Percentiles rank a stretch among this genome's conserved stretches.
Evolutionary conservation across 2,329 filamentous ascomycete species (phyloP).

Genomic region (Ceratocystis albifundus): DNA sequence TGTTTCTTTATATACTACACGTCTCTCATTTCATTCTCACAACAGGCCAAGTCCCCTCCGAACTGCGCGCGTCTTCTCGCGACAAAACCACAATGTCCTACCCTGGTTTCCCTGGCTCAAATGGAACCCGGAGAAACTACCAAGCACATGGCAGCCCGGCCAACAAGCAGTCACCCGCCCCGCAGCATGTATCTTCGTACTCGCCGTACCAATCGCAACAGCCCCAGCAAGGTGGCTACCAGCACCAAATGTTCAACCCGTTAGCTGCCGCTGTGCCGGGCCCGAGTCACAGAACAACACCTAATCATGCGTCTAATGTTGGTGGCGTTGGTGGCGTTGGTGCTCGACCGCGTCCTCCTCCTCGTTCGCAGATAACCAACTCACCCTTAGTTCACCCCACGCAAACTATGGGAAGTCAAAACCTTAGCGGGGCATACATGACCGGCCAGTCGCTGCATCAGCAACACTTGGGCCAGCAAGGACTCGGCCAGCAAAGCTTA

Average conservation of each 20-base stretch:
- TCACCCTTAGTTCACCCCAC: constrained; percentile 26
- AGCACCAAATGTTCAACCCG: constrained; percentile 43
- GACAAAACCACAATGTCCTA: constrained; percentile 5
- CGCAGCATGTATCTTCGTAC: constrained; percentile 45
- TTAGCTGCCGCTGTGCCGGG: constrained; percentile 40
- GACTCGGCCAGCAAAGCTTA: constrained; percentile 27
- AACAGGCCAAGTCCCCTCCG: neutral
- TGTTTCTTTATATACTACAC: neutral
- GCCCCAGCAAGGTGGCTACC: constrained; percentile 37
- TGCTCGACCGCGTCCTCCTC: constrained; percentile 35
- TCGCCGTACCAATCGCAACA: constrained; percentile 44
- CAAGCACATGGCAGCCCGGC: constrained; percentile 38
- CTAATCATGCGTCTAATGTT: constrained; percentile 39
- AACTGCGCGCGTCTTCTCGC: neutral
- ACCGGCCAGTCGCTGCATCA: constrained; percentile 29
- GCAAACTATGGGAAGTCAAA: constrained; percentile 24
- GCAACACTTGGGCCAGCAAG: constrained; percentile 25
- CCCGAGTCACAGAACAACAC: constrained; percentile 37
- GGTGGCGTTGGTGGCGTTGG: constrained; percentile 38
- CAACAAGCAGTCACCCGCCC: constrained; percentile 45
- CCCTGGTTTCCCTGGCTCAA: constrained; percentile 5
- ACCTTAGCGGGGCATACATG: constrained; percentile 25
- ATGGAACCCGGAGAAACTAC: constrained; percentile 5
- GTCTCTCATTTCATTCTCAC: neutral
- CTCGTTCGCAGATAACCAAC: constrained; percentile 32